phyloP scores from a whole-genome alignment of 495 filamentous ascomycete genomes.

The Penicillium steckii region DNA sequence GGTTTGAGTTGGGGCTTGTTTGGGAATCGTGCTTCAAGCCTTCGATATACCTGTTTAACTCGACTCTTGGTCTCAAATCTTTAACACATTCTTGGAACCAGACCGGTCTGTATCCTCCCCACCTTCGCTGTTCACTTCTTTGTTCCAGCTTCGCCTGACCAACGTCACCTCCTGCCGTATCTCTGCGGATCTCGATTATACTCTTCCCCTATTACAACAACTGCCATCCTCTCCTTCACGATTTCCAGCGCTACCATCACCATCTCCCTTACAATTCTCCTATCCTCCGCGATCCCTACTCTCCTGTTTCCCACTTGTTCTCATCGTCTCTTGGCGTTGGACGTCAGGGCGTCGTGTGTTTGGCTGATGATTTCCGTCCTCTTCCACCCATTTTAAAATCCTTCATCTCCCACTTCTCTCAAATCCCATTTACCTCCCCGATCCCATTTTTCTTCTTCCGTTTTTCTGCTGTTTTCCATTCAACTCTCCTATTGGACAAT shows the following conservation, averaged over 20 bases:
- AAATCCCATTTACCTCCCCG: not conserved
- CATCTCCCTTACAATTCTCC: conserved; percentile 19
- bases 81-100: too few species aligned
- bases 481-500: not conserved
- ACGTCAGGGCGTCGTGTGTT: conserved; percentile 47
- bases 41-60: too few species aligned
- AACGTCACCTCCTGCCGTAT: conserved; percentile 4
- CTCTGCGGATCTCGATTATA: conserved; percentile 10
- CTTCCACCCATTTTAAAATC: conserved; percentile 23
- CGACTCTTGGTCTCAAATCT: too few species aligned
- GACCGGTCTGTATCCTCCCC: not conserved
- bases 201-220: conserved; percentile 17
- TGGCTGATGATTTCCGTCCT: conserved; percentile 34
- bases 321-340: conserved; percentile 49
- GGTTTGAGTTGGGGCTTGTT: not conserved
- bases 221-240: conserved; percentile 27
- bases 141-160: conserved; percentile 14
- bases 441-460: not conserved
- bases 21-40: too few species aligned
- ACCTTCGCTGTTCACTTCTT: conserved; percentile 3
- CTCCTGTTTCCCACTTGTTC: conserved; percentile 26
- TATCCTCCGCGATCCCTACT: not conserved
- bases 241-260: conserved; percentile 23
- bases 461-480: not conserved
- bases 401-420: conserved; percentile 1